Evolutionary conservation across 1,284 basidiomycete species (phyloP).

Genomic region (Rhodotorula sp.): DNA sequence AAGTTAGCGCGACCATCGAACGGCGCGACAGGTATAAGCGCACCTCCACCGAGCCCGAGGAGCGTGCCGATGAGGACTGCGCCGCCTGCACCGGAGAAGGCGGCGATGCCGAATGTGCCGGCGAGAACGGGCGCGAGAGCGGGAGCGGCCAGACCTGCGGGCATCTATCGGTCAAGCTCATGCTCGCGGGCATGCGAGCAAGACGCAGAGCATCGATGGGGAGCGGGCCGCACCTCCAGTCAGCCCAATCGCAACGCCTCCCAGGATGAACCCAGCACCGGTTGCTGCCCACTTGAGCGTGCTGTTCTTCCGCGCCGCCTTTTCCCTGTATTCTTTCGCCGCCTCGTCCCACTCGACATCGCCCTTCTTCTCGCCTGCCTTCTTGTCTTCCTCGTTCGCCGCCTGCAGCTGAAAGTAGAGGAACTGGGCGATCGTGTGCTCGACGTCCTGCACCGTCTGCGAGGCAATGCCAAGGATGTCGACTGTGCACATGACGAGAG

Average conservation of each 20-base stretch:
- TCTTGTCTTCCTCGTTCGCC: conserved; percentile 25
- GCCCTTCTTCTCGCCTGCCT: not conserved
- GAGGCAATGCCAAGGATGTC: conserved; percentile 47
- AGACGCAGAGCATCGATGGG: not conserved
- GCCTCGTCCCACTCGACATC: conserved; percentile 48
- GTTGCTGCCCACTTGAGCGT: conserved; percentile 52
- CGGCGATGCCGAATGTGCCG: conserved; percentile 49
- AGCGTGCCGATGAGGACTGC: conserved; percentile 55
- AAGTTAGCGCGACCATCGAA: not conserved
- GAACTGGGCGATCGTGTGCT: conserved; percentile 47
- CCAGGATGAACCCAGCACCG: conserved; percentile 53
- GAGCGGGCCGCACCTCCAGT: conserved; percentile 50
- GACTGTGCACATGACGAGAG: conserved; percentile 47
- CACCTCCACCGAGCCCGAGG: conserved; percentile 55
- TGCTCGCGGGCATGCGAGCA: not conserved
- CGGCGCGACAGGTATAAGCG: not conserved
- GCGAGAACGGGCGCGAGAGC: conserved; percentile 54
- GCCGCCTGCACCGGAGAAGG: conserved; percentile 48
- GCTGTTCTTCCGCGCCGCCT: conserved; percentile 46
- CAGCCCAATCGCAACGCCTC: conserved; percentile 54
- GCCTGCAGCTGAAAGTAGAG: conserved; percentile 50
- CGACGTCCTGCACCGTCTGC: conserved; percentile 46
- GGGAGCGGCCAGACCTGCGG: conserved; percentile 54
- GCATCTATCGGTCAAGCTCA: not conserved
- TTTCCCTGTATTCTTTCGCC: conserved; percentile 43